These are phyloP conservation scores for Castanea sativa DNA, from an alignment of 306 rosid genomes.

Conservation along the genomic window DNA sequence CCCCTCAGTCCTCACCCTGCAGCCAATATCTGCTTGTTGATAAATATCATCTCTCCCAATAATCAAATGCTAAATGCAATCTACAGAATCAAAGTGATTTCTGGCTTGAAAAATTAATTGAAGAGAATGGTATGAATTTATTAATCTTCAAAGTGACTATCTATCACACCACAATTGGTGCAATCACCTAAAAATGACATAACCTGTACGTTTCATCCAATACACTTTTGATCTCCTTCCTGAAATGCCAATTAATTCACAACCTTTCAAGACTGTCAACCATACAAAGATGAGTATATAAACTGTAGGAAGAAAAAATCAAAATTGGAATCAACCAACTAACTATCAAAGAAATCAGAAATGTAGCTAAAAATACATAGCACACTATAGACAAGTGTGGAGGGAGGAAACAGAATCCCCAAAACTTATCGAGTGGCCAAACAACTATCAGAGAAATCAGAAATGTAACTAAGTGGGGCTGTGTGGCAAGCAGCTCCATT, in stretches of 20 bases:
- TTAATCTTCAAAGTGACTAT: not conserved
- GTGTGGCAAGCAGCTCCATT: too few relatives aligned
- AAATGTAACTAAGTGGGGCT: conserved; percentile 44
- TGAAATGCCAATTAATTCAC: conserved; percentile 69
- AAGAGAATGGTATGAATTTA: not conserved
- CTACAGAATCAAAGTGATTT: not conserved
- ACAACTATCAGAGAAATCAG: not conserved
- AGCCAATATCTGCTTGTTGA: too few relatives aligned
- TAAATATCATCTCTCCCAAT: conserved; percentile 19
- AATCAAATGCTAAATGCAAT: not conserved
- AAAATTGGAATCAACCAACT: conserved; percentile 1
- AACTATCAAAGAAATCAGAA: not conserved
- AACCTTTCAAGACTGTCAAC: conserved; percentile 69
- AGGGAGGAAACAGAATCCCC: conserved; percentile 59
- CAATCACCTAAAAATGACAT: conserved; percentile 9
- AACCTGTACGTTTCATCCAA: conserved; percentile 81
- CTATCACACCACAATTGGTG: conserved; percentile 8
- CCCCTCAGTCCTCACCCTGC: too few relatives aligned
- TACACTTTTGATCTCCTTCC: conserved; percentile 57
- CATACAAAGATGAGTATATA: conserved; percentile 67
- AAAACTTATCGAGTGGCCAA: conserved; percentile 48
- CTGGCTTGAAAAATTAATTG: not conserved
- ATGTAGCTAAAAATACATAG: not conserved
- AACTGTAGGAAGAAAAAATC: conserved; percentile 51
- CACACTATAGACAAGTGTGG: not conserved